Conservation (phyloP, 1,284 basidiomycete genomes). For the Ceratobasidium sp. region DNA sequence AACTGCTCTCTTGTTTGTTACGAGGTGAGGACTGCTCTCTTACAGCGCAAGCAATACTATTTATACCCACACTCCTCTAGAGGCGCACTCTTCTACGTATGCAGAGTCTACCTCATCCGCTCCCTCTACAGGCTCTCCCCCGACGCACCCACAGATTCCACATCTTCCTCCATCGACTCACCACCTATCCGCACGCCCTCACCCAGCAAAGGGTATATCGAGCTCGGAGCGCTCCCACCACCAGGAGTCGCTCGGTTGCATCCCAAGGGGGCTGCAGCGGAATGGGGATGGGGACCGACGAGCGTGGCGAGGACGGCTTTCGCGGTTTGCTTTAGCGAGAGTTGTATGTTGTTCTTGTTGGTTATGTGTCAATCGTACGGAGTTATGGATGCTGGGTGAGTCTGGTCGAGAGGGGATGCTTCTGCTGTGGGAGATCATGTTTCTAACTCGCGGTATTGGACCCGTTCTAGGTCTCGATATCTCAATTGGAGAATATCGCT, state of each 20-base stretch:
- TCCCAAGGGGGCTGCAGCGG: background rate
- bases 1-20: conserved; percentile 20
- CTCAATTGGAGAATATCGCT: conserved; percentile 46
- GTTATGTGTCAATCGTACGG: conserved; percentile 44
- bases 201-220: conserved; percentile 14
- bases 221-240: conserved; percentile 20
- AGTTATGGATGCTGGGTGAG: conserved; percentile 42
- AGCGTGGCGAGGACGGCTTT: conserved; percentile 42
- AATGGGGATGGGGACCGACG: conserved; percentile 39
- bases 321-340: conserved; percentile 46
- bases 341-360: conserved; percentile 44
- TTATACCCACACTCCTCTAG: conserved; percentile 24
- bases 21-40: conserved; percentile 14
- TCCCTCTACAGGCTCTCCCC: conserved; percentile 41
- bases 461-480: conserved; percentile 35
- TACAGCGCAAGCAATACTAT: background rate
- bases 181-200: conserved; percentile 10
- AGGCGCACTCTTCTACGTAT: conserved; percentile 42
- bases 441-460: background rate
- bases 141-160: conserved; percentile 16
- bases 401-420: background rate
- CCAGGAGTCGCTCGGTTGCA: conserved; percentile 20
- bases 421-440: background rate
- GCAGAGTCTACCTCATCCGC: conserved; percentile 42
- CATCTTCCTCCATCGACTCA: background rate